Conservation (phyloP, 1,284 basidiomycete species). For the Cryptococcus jaspeensis region DNA sequence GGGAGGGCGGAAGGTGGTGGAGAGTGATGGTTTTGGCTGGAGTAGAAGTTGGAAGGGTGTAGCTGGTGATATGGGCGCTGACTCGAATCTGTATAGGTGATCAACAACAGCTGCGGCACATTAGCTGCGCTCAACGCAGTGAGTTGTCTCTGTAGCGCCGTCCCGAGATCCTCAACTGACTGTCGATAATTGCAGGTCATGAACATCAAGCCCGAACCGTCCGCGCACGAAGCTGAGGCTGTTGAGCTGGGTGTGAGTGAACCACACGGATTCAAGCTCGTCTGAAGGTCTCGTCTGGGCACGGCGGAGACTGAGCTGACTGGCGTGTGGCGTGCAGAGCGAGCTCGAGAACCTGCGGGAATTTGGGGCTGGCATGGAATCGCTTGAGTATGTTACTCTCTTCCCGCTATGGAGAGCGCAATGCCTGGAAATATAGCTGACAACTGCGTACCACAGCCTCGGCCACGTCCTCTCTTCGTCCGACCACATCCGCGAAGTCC, state of each 20-base stretch:
- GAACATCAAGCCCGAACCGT: conserved; percentile 62
- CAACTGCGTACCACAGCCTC: conserved; percentile 55
- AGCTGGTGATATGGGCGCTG: background rate
- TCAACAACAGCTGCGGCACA: conserved; percentile 91
- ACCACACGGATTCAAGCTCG: background rate
- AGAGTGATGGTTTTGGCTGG: background rate
- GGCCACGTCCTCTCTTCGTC: conserved; percentile 81
- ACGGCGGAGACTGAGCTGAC: background rate
- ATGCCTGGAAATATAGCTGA: background rate
- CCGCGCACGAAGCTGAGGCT: conserved; percentile 38
- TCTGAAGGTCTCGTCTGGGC: background rate
- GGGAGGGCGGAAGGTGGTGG: background rate
- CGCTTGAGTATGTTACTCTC: conserved; percentile 55
- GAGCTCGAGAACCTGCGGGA: conserved; percentile 71
- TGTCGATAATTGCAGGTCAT: conserved; percentile 55
- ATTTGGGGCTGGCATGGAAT: conserved; percentile 80
- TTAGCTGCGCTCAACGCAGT: conserved; percentile 84
- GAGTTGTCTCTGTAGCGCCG: too few relatives aligned
- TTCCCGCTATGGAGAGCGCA: background rate
- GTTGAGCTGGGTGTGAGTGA: conserved; percentile 59
- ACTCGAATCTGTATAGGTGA: conserved; percentile 55
- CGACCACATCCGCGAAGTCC: conserved; percentile 78
- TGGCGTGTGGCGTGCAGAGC: conserved; percentile 25
- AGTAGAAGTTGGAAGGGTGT: background rate
- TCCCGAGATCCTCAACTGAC: background rate